Conservation (phyloP, 257 asterid genomes). For the Eucommia ulmoides region DNA sequence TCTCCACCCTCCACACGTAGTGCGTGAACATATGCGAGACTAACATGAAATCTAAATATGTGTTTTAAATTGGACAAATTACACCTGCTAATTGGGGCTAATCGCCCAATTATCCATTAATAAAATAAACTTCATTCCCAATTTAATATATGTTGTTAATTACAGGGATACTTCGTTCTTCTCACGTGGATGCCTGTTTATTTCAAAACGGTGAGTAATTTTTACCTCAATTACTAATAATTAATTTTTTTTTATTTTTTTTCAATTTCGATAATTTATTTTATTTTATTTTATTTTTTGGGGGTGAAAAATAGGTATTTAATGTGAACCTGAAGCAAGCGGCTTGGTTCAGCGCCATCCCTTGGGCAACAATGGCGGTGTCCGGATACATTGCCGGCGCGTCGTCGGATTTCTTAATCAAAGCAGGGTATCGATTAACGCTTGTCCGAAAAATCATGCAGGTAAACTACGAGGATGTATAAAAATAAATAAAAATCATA, state of each 20-base stretch:
- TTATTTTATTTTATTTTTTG: too few relatives aligned
- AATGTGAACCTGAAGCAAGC: conserved; percentile 89
- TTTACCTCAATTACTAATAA: background rate
- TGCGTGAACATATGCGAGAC: too few relatives aligned
- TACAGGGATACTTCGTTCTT: conserved; percentile 98
- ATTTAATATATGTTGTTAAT: conserved; percentile 5
- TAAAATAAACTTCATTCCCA: too few relatives aligned
- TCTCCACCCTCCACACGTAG: too few relatives aligned
- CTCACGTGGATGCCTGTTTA: conserved; percentile 99
- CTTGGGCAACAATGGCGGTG: conserved; percentile 98
- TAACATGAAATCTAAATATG: too few relatives aligned
- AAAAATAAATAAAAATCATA: too few relatives aligned
- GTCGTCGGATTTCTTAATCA: conserved; percentile 60
- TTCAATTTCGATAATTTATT: too few relatives aligned
- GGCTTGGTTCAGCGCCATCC: conserved; percentile 98
- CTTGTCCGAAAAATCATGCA: conserved; percentile 82
- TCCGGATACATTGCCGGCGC: conserved; percentile 92
- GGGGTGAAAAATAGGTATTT: too few relatives aligned
- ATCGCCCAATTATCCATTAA: too few relatives aligned
- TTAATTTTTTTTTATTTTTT: too few relatives aligned
- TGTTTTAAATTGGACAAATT: too few relatives aligned
- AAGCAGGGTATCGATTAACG: conserved; percentile 55
- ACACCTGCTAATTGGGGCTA: too few relatives aligned
- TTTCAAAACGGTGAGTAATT: conserved; percentile 71
- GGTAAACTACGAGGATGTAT: conserved; percentile 46